Percentiles rank a stretch among this genome's conserved stretches.
Conservation (phyloP, 805 yeast genomes). For the Teunomyces barrocoloradensis region DNA sequence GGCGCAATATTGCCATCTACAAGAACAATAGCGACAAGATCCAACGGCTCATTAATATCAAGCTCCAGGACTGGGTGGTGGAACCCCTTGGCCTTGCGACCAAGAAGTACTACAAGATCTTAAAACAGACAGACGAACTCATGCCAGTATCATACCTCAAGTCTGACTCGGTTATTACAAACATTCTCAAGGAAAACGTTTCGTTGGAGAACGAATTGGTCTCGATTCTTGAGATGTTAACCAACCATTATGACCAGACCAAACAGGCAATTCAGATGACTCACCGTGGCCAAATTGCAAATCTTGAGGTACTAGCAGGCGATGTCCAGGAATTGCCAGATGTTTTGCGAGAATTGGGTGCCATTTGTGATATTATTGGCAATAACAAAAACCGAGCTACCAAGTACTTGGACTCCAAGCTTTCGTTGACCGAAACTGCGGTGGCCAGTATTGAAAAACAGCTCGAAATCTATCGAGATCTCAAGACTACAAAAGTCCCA, state of each 20-base stretch:
- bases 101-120: constrained; percentile 13
- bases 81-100: constrained; percentile 13
- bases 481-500: constrained; percentile 26
- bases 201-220: constrained; percentile 69
- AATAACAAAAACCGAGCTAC: constrained; percentile 34
- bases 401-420: constrained; percentile 16
- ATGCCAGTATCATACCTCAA: constrained; percentile 14
- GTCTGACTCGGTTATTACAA: constrained; percentile 17
- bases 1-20: constrained; percentile 26
- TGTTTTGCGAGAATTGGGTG: constrained; percentile 49
- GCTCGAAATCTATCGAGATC: constrained; percentile 15
- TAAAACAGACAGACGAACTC: constrained; percentile 18
- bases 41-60: constrained; percentile 14
- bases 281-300: constrained; percentile 21
- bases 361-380: constrained; percentile 33
- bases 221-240: constrained; percentile 61
- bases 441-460: constrained; percentile 15
- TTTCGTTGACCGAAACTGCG: constrained; percentile 13
- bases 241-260: constrained; percentile 84
- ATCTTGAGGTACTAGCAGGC: constrained; percentile 43
- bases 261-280: constrained; percentile 42
- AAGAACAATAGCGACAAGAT: constrained; percentile 22
- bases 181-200: constrained; percentile 39
- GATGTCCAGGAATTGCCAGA: constrained; percentile 58
- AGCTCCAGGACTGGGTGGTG: constrained; percentile 15